Evolutionary conservation across 2,329 filamentous ascomycete genomes (phyloP).

Genomic region (Teratosphaeriaceae sp.): DNA sequence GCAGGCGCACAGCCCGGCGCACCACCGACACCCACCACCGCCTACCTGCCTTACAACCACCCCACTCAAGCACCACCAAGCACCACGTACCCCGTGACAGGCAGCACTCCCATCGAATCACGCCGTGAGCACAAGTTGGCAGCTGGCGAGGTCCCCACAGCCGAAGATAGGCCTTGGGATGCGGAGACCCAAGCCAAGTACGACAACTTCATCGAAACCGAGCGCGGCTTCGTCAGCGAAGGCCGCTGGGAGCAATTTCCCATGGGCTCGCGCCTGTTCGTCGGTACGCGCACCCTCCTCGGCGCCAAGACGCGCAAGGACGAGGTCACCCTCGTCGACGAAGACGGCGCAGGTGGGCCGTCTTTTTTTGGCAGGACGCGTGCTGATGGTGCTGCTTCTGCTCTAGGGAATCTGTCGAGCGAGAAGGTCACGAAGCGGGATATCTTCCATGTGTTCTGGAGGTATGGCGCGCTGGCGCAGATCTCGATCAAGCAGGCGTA

Average conservation of each 20-base stretch:
- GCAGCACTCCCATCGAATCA: constrained; percentile 19
- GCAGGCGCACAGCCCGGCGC: constrained; percentile 3
- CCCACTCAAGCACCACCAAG: background rate
- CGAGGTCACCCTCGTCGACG: constrained; percentile 4
- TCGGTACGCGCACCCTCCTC: constrained; percentile 51
- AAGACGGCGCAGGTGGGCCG: background rate
- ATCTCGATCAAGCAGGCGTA: constrained; percentile 96
- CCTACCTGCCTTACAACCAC: constrained; percentile 3
- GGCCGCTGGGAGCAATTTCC: constrained; percentile 79
- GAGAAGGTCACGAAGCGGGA: constrained; percentile 92
- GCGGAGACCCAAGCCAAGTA: constrained; percentile 59
- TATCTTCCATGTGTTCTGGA: constrained; percentile 84
- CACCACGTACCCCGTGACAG: background rate
- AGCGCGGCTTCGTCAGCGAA: constrained; percentile 68
- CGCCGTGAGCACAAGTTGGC: constrained; percentile 23
- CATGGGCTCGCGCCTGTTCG: constrained; percentile 68
- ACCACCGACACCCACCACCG: constrained; percentile 1
- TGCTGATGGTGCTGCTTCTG: constrained; percentile 2
- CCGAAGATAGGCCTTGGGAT: constrained; percentile 46
- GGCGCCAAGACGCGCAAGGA: constrained; percentile 7
- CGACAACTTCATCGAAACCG: constrained; percentile 65
- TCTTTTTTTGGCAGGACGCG: background rate
- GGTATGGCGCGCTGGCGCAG: constrained; percentile 80
- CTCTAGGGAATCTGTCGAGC: constrained; percentile 76
- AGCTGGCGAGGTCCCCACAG: constrained; percentile 26